Base-by-base conservation (phyloP, 805 yeast genomes). In the Schizosaccharomyces lindneri region DNA sequence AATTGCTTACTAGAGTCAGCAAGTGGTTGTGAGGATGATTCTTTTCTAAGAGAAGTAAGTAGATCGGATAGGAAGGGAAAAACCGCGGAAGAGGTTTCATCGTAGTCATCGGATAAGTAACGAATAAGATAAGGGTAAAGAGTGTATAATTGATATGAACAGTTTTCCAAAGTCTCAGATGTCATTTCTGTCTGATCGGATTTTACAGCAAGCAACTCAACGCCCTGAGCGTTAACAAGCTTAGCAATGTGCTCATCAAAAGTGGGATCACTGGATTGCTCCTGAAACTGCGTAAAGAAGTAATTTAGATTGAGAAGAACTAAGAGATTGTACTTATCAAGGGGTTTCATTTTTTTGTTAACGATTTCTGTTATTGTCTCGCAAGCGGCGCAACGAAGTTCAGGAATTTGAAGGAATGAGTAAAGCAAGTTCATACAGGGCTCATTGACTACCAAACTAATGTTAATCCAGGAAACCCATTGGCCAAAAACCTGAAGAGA, bases 391-490 rank as follows among this genome's bases (percentile, higher is more conserved):
- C 79, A 74, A 63, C 83, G 79, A 41, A 70, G 67, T 6, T 61
- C 59, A 4, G 71, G 71, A 63, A 70, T 72, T 62, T 75, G 76
- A 64, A 87, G 74, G 67, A 78, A 82, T 63, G 77, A 78, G 67
- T 81, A 83, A 59, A 87, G 77, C 46, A 79, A 68, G 32, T 75
- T 71, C 66, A 86, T 73, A 65, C 79, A 82, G 27, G 79, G 79
- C 43, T 78, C 76, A 60, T 80, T 80, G 39, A 88, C 76, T 62
- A 90, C 80, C 66, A 87, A 74, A 62, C 82, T 75, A 64, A 89
- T 82, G 69, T 87, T 94, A 70, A 89, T 87, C 98, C 99, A 93
- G 29, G 89, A 82, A 29, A 88, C 85, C 78, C 85, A 93, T 13
- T 81, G 81, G 11, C 97, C 97, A 62, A 93, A 80, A 62, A 81